These are phyloP conservation scores for Monilinia fructicola DNA, from an alignment of 2,329 filamentous ascomycete genomes.

Conservation along the genomic window DNA sequence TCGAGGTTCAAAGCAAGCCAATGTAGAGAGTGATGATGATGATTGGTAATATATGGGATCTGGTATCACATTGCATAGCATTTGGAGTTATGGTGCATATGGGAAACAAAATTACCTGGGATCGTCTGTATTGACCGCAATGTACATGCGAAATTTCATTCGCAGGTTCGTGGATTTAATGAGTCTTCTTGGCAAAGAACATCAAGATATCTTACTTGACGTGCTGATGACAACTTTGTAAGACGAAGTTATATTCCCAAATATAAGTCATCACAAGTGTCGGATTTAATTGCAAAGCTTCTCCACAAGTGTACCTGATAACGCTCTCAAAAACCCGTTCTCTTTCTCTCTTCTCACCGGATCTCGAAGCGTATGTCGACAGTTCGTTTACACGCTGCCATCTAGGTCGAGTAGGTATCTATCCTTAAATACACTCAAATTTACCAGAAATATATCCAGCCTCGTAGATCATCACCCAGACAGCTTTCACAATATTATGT, in stretches of 20 bases:
- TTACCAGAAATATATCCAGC: no score
- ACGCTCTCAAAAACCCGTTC: not conserved
- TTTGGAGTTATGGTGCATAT: conserved; percentile 21
- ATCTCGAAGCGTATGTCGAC: no score
- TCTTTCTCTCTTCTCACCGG: not conserved
- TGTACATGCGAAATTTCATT: not conserved
- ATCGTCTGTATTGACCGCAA: conserved; percentile 2
- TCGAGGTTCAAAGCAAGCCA: conserved; percentile 31
- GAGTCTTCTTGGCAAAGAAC: not conserved
- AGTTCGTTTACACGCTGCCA: no score
- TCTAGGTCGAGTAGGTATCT: no score
- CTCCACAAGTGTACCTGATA: not conserved
- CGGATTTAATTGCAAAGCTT: not conserved
- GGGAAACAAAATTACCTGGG: not conserved
- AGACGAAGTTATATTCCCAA: not conserved
- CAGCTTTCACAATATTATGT: no score
- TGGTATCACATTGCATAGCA: conserved; percentile 22
- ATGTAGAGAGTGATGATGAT: conserved; percentile 46
- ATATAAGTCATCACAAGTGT: not conserved
- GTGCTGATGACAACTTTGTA: not conserved
- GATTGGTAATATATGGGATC: conserved; percentile 19
- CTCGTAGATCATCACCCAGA: no score
- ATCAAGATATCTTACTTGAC: not conserved
- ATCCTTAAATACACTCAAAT: no score
- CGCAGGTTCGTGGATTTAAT: not conserved